Evolutionary conservation across 805 yeast genomes (phyloP).

Genomic region (Jamesozyma gamospora): DNA sequence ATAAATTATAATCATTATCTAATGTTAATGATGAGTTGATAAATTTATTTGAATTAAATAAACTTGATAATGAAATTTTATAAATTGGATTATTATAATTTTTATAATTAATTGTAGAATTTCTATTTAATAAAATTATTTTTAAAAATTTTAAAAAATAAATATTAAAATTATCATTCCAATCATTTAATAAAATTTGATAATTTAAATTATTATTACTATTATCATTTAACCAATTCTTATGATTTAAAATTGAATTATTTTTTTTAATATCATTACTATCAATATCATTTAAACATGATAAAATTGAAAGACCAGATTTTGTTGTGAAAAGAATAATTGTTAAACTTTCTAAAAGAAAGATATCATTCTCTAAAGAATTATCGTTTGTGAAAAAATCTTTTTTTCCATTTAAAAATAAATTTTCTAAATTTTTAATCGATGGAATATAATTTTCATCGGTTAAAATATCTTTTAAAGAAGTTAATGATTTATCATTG

Average conservation of each 20-base stretch:
- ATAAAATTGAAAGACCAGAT: constrained; percentile 16
- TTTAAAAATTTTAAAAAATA: constrained; percentile 3
- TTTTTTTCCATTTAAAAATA: neutral
- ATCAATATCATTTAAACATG: constrained; percentile 2
- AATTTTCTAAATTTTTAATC: constrained; percentile 1
- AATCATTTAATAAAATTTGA: constrained; percentile 1
- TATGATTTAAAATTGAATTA: neutral
- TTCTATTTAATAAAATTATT: constrained; percentile 2
- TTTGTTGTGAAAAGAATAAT: constrained; percentile 18
- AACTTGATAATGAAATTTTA: constrained; percentile 3
- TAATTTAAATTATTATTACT: neutral
- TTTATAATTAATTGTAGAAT: neutral
- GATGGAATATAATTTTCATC: constrained; percentile 5
- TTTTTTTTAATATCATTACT: neutral
- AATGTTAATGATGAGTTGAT: neutral
- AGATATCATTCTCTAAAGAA: neutral
- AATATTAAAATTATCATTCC: neutral
- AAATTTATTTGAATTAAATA: constrained; percentile 3
- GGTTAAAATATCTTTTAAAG: neutral
- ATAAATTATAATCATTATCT: constrained; percentile 7
- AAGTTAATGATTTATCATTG: neutral
- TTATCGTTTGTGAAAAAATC: neutral
- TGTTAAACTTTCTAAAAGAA: constrained; percentile 5
- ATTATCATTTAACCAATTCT: constrained; percentile 2
- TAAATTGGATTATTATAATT: constrained; percentile 1